Evolutionary conservation across 129 eudicot species (phyloP).

Genomic region (Arctium minus): DNA sequence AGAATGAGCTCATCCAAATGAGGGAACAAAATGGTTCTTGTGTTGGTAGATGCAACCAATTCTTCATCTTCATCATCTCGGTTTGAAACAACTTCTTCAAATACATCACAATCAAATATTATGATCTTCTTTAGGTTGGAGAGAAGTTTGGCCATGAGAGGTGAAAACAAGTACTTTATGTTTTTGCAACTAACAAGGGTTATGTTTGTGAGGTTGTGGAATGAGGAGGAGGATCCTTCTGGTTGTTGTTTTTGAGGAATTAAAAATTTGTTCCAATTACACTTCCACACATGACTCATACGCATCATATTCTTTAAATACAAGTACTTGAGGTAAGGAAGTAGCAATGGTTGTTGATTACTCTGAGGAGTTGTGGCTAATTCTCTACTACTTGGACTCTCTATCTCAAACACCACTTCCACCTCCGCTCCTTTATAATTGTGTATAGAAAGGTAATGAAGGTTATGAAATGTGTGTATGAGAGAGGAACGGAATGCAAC

Average conservation of each 20-base stretch:
- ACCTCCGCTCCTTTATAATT: neutral
- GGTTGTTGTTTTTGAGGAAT: neutral
- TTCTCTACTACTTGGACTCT: neutral
- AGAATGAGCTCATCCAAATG: neutral
- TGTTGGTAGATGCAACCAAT: neutral
- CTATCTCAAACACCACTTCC: neutral
- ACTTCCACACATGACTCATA: neutral
- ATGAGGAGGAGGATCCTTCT: neutral
- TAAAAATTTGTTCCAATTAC: neutral
- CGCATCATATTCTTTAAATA: neutral
- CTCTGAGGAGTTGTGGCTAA: neutral
- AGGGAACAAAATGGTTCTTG: neutral
- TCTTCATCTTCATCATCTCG: neutral
- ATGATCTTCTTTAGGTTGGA: neutral
- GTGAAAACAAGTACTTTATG: neutral
- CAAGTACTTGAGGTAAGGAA: neutral
- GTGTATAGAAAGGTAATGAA: neutral
- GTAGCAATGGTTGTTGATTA: neutral
- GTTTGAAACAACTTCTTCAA: neutral
- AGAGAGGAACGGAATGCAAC: neutral
- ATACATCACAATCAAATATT: neutral
- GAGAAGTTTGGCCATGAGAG: neutral
- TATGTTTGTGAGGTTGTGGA: neutral
- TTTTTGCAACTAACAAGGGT: neutral
- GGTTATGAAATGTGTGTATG: neutral